phyloP scores from a whole-genome alignment of 2,329 filamentous ascomycete species.

The Phyllosticta citribraziliensis region DNA sequence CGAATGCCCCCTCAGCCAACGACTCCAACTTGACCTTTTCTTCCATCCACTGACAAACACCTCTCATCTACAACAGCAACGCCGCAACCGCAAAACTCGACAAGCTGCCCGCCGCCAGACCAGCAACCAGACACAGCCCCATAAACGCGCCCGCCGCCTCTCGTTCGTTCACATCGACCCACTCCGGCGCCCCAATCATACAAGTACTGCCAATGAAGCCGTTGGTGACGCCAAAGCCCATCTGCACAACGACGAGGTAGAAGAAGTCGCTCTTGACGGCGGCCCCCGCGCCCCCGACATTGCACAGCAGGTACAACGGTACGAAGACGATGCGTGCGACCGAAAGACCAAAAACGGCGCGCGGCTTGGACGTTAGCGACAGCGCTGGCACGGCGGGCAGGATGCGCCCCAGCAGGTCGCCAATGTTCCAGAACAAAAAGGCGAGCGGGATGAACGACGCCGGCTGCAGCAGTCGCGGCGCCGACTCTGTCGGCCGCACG shows the following conservation, averaged over 20 bases:
- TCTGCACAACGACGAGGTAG: slow-evolving; percentile 74
- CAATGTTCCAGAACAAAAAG: slow-evolving; percentile 89
- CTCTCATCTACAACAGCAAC: neutral
- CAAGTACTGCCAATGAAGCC: slow-evolving; percentile 78
- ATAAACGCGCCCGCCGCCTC: slow-evolving; percentile 92
- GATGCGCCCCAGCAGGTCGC: slow-evolving; percentile 71
- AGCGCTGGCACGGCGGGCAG: slow-evolving; percentile 50
- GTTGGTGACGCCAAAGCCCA: slow-evolving; percentile 74
- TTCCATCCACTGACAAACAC: neutral
- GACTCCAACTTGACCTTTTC: too few species aligned
- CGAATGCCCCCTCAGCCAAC: neutral
- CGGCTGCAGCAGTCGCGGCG: slow-evolving; percentile 53
- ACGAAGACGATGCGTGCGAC: slow-evolving; percentile 60
- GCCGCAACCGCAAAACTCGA: slow-evolving; percentile 66
- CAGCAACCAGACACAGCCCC: slow-evolving; percentile 78
- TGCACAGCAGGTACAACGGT: slow-evolving; percentile 83
- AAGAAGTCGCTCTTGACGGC: slow-evolving; percentile 77
- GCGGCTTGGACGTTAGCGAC: slow-evolving; percentile 51
- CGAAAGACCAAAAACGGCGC: slow-evolving; percentile 56
- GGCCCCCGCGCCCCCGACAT: slow-evolving; percentile 62
- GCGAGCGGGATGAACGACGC: slow-evolving; percentile 78
- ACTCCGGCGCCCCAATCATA: slow-evolving; percentile 83
- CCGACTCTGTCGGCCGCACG: slow-evolving; percentile 32
- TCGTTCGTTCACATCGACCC: slow-evolving; percentile 71
- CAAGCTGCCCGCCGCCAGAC: slow-evolving; percentile 75